phyloP scores from a whole-genome alignment of 192 early-diverging fungal genomes.

The Rhizoclosmatium globosum region DNA sequence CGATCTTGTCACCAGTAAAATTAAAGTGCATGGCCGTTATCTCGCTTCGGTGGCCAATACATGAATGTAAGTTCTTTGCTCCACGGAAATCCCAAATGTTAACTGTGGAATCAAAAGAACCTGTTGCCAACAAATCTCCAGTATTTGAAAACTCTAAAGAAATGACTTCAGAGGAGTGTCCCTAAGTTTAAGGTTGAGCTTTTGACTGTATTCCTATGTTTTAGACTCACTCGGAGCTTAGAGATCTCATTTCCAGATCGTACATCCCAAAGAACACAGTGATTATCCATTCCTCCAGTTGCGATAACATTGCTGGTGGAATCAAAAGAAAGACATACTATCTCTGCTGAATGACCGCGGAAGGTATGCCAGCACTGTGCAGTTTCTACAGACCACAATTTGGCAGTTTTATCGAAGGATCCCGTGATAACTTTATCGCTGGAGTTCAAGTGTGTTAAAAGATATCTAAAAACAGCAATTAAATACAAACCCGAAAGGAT shows the following conservation, averaged over 20 bases:
- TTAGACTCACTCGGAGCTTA: conserved; percentile 44
- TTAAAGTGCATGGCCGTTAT: conserved; percentile 52
- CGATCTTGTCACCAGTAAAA: conserved; percentile 24
- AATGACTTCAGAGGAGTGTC: conserved; percentile 61
- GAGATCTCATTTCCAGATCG: conserved; percentile 50
- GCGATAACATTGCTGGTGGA: conserved; percentile 46
- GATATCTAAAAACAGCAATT: background rate
- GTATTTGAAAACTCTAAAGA: conserved; percentile 36
- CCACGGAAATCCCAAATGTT: conserved; percentile 59
- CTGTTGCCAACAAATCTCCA: conserved; percentile 55
- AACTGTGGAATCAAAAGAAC: conserved; percentile 58
- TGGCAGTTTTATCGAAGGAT: conserved; percentile 62
- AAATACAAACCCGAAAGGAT: conserved; percentile 52
- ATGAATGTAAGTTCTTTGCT: conserved; percentile 53
- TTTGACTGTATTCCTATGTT: background rate
- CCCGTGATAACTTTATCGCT: conserved; percentile 61
- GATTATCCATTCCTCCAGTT: conserved; percentile 60
- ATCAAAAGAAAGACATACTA: conserved; percentile 55
- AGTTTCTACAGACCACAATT: conserved; percentile 56
- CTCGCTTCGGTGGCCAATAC: conserved; percentile 62
- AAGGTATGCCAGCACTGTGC: conserved; percentile 58
- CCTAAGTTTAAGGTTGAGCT: conserved; percentile 25
- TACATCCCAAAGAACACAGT: conserved; percentile 60
- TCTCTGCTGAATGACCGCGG: conserved; percentile 56
- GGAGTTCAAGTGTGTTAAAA: background rate